Base-by-base conservation (phyloP, 495 filamentous ascomycete species). In the Stereocaulon alpinum region DNA sequence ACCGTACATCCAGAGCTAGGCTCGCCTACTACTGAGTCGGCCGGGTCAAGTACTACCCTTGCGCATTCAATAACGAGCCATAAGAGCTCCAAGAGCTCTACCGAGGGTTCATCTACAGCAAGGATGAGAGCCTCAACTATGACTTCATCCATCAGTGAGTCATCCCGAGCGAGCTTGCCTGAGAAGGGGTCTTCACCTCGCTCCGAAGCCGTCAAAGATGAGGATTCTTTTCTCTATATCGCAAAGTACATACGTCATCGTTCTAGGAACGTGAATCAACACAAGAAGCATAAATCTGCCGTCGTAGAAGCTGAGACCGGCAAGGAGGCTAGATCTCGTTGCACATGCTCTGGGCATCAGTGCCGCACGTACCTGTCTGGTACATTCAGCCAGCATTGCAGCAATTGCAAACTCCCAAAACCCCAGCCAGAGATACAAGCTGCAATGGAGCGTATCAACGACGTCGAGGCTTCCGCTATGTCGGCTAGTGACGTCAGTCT, bases 181-280 rank as follows among this genome's bases (percentile, higher is more conserved):
- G 27, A 7, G 10, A 30, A 12, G 22, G 10, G 0, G 6, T 51
- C 44, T 41, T 42, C 56, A 22, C 34, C 32, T 44, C 12, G 6
- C 2, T 11, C 18, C 22, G 2, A 22, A 37, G 5, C 17, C 4
- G 34, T 9, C 27, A 14, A 40, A 7, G 47, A 27, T 22, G 45
- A 51, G 29, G 56, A 50, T 43, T 6, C 47, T 4, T 59, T 59
- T 27, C 40, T 59, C 7, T 34, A 59, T 37, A 51, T 53, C 57
- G 48, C 47, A 11, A 53, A 59, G 22, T 55, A 47, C 15, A 44
- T 37, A 4, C 22, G 6, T 4, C 4, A 6, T 11, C 48, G 42
- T 22, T 17, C 14, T 6, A 2, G 15, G n/a, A 42, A 30, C n/a
- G 6, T 6, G n/a, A 12, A 15, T 7, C 14, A 37, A 11, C 9